phyloP scores from a whole-genome alignment of 129 eudicot species.

The Ambrosia trifida region DNA sequence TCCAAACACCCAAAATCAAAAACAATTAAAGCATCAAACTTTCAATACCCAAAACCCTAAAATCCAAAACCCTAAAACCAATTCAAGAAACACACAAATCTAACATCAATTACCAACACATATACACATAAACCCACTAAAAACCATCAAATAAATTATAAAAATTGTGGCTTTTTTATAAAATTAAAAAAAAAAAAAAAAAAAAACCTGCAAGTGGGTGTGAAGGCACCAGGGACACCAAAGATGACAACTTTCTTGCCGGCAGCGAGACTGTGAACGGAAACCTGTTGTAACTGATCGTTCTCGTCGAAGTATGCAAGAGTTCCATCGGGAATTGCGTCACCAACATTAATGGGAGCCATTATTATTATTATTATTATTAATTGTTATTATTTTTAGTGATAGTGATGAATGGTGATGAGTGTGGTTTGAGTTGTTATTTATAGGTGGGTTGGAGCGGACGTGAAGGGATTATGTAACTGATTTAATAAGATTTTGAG shows the following conservation, averaged over 20 bases:
- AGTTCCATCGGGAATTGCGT: slow-evolving; percentile 75
- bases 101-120: background rate
- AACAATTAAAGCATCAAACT: too few relatives aligned
- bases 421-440: background rate
- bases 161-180: background rate
- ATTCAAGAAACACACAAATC: slow-evolving; percentile 9
- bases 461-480: slow-evolving; percentile 1
- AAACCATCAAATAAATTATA: background rate
- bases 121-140: too few relatives aligned
- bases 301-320: slow-evolving; percentile 59
- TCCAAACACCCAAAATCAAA: background rate
- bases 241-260: slow-evolving; percentile 85
- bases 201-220: slow-evolving; percentile 81
- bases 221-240: slow-evolving; percentile 96
- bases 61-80: background rate
- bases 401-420: background rate
- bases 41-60: slow-evolving; percentile 14
- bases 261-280: slow-evolving; percentile 87
- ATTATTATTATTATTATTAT: slow-evolving; percentile 15
- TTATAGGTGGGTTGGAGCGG: slow-evolving; percentile 20
- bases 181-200: too few relatives aligned
- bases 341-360: slow-evolving; percentile 88
- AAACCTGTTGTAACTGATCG: slow-evolving; percentile 64
- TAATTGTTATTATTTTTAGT: too few relatives aligned
- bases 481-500: slow-evolving; percentile 5